phyloP scores from a whole-genome alignment of 257 asterid genomes.

The Penstemon eatonii region DNA sequence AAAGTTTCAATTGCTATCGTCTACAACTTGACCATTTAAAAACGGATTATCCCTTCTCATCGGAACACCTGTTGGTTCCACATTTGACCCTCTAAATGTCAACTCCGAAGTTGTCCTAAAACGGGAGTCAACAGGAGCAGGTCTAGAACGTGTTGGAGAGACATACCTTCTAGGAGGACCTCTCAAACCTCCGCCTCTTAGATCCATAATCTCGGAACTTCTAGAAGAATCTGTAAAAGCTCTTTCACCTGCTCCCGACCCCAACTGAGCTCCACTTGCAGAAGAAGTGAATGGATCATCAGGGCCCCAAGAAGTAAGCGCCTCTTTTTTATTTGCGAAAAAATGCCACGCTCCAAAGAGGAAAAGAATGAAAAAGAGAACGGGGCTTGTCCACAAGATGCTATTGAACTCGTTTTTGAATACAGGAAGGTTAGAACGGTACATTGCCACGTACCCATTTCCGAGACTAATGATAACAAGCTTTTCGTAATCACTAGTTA shows the following conservation, averaged over 20 bases:
- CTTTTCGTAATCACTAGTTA: slow-evolving; percentile 75
- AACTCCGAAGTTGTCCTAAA: slow-evolving; percentile 56
- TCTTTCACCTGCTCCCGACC: slow-evolving; percentile 48
- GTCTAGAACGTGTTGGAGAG: slow-evolving; percentile 67
- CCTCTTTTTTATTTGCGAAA: slow-evolving; percentile 90
- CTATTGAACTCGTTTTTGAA: slow-evolving; percentile 77
- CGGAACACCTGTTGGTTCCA: slow-evolving; percentile 51
- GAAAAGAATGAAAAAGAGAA: slow-evolving; percentile 75
- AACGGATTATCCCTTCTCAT: slow-evolving; percentile 67
- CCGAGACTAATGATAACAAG: slow-evolving; percentile 68
- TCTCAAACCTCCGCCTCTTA: slow-evolving; percentile 57
- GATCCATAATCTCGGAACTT: slow-evolving; percentile 63
- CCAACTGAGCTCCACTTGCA: slow-evolving; percentile 49
- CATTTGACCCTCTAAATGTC: slow-evolving; percentile 67
- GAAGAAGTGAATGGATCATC: slow-evolving; percentile 66
- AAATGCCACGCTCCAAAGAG: slow-evolving; percentile 89
- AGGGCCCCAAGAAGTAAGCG: slow-evolving; percentile 91
- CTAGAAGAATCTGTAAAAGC: slow-evolving; percentile 65
- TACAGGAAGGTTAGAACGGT: slow-evolving; percentile 76
- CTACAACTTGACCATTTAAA: slow-evolving; percentile 58
- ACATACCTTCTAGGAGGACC: slow-evolving; percentile 68
- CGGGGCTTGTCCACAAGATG: slow-evolving; percentile 85
- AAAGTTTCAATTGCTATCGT: slow-evolving; percentile 46
- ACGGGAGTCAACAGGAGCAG: slow-evolving; percentile 60
- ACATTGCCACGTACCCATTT: slow-evolving; percentile 73